Evolutionary conservation across 1,139 yeast species (phyloP), one percentile per base, ranked within the genome.

Genomic region (Saccharomyces hybrid): DNA sequence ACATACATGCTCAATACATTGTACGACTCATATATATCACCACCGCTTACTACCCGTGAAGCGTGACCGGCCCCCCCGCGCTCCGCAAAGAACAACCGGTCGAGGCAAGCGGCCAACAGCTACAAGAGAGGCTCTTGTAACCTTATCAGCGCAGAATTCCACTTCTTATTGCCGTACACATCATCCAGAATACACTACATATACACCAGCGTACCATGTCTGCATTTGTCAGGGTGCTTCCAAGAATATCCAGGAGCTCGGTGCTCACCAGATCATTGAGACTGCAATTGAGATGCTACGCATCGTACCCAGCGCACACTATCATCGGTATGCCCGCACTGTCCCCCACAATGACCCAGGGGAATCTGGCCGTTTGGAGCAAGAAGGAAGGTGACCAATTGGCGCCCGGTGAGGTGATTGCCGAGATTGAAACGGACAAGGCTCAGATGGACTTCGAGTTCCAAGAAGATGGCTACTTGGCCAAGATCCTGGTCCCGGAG

Each of bases 391-490:
- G 99, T 68, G 98, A 93, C 70, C 75, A 82, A 72, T 81, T 93
- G 64, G 65, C 79, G 27, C 95, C 97, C 30, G 98, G 99, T 73
- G 97, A 91, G 70, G 84, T 95, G 54, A 82, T 93, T 64, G 97
- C 97, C 55, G 99, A 93, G 74, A 86, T 93, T 62, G 99, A 93
- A 77, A 93, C 99, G 62, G 99, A 93, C 73, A 93, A 93, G 79
- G 99, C 99, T 56, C 86, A 91, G 61, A 93, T 93, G 97, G 99
- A 95, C 75, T 93, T 90, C 68, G 99, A 93, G 76, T 93, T 93
- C 79, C 98, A 91, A 77, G 99, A 95, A 66, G 99, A 95, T 57
- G 99, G 99, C 57, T 90, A 71, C 77, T 78, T 93, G 69, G 98
- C 99, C 62, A 88, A 93, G 79, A 84, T 90, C 64, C 78, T 95